These are phyloP conservation scores for Rheum nobile DNA, from an alignment of 148 eudicot genomes.

Conservation along the genomic window DNA sequence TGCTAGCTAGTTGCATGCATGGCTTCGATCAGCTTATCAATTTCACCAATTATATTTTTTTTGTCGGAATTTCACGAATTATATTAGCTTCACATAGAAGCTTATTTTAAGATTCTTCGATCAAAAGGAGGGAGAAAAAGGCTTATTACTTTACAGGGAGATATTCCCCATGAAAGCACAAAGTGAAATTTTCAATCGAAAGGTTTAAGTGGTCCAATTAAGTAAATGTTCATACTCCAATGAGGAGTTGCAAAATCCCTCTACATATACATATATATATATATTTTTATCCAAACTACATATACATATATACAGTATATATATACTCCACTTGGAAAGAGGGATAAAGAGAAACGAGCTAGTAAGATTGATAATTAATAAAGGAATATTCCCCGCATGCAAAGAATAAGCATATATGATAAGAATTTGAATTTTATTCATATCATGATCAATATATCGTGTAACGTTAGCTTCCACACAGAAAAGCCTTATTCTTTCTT, in stretches of 20 bases:
- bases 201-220: too few relatives aligned
- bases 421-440: not conserved
- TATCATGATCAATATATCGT: not conserved
- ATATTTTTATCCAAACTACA: too few relatives aligned
- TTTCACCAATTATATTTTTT: not conserved
- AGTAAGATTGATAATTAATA: too few relatives aligned
- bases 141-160: not conserved
- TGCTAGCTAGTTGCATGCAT: too few relatives aligned
- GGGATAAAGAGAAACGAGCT: not conserved
- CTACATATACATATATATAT: too few relatives aligned
- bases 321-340: not conserved
- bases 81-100: not conserved
- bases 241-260: not conserved
- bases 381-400: not conserved
- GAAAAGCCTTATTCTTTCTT: not conserved
- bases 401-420: slow-evolving; percentile 3
- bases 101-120: not conserved
- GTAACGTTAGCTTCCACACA: not conserved
- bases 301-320: too few relatives aligned
- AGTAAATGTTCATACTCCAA: not conserved
- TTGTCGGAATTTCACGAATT: not conserved
- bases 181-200: not conserved
- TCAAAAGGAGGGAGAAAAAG: not conserved
- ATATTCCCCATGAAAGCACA: not conserved
- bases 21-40: not conserved